Evolutionary conservation across 2,329 filamentous ascomycete species (phyloP), one percentile per base, ranked within the genome.

Genomic region (Zymoseptoria crescenta): DNA sequence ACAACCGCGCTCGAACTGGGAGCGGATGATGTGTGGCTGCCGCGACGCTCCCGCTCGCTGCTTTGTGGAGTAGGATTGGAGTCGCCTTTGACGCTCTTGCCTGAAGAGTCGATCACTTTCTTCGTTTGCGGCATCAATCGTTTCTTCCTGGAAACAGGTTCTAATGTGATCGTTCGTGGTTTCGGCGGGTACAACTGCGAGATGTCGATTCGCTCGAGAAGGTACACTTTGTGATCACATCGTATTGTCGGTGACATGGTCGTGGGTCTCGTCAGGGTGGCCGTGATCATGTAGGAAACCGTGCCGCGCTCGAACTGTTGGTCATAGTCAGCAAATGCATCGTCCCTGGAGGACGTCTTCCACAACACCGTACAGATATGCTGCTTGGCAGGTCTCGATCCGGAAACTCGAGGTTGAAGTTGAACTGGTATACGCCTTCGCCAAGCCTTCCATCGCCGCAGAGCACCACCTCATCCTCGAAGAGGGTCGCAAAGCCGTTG

Each of bases 291-390:
- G 75, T 97, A 99, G 20, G 88, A 87, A 68, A 99, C 90, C 1
- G 90, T 92, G 41, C 94, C 94, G 70, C 93, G 86, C 75, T 97
- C 94, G 74, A 99, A 99, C 91, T 97, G 55, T n/a, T 24, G 28
- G 29, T 35, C 30, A 52, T n/a, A 10, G 55, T 68, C 56, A 69
- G 65, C 55, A 55, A 28, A 8, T 51, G 54, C 10, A 7, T 35
- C 52, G n/a, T 10, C 29, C 13, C 20, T 8, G 19, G 13, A 35
- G 10, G 53, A 79, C 89, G 6, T 45, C 16, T 45, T 16, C n/a
- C n/a, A n/a, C 35, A 45, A 16, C 35, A 45, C 35, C 13, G 71
- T 82, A 96, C 93, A 76, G 96, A 92, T 70, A 99, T 93, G 73
- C 93, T 96, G 74, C 90, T 96, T n/a, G 89, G 89, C 59, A 94